These are phyloP conservation scores for Cryptococcus sp. DNA, from an alignment of 1,284 basidiomycete genomes.

Conservation along the genomic window DNA sequence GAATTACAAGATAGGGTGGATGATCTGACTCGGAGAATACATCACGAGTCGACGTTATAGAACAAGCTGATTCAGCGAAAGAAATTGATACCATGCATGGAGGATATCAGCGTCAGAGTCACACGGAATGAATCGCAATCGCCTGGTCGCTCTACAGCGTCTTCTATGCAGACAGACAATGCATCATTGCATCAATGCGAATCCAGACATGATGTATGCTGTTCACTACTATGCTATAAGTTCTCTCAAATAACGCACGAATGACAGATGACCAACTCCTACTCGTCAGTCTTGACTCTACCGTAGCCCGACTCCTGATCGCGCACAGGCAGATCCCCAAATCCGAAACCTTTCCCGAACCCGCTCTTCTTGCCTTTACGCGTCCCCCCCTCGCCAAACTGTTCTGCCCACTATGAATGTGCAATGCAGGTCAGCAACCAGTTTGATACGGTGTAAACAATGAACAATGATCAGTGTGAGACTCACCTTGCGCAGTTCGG, in stretches of 20 bases:
- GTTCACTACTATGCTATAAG: background rate
- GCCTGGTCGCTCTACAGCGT: too few species aligned
- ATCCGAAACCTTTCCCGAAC: slow-evolving; percentile 56
- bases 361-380: slow-evolving; percentile 49
- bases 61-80: too few species aligned
- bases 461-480: background rate
- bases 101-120: too few species aligned
- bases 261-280: background rate
- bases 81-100: too few species aligned
- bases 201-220: background rate
- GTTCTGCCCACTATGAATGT: slow-evolving; percentile 70
- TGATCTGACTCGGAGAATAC: slow-evolving; percentile 11
- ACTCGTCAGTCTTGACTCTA: slow-evolving; percentile 29
- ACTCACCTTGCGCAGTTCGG: slow-evolving; percentile 68
- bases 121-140: too few species aligned
- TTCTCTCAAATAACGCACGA: background rate
- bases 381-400: slow-evolving; percentile 71
- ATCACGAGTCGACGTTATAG: background rate
- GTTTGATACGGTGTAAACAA: background rate
- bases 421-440: background rate
- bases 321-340: slow-evolving; percentile 34
- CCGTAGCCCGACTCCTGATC: slow-evolving; percentile 26
- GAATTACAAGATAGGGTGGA: slow-evolving; percentile 56
- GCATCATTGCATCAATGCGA: background rate
- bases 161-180: too few species aligned